Conservation (phyloP, 1,284 basidiomycete genomes). For the Lentinula novae-zelandiae region DNA sequence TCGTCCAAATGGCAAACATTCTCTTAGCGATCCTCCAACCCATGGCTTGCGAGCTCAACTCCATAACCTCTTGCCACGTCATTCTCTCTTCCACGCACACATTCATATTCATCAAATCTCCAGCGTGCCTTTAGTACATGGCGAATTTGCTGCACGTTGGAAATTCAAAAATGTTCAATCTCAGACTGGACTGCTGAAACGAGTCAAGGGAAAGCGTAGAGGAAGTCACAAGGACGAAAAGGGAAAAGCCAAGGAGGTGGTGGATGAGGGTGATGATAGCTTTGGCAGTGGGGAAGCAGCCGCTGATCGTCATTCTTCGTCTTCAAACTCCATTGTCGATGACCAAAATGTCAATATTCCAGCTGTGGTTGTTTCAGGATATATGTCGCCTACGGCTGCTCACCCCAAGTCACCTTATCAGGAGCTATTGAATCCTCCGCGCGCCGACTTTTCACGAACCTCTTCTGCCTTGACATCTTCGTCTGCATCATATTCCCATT, state of each 20-base stretch:
- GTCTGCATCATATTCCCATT: slow-evolving; percentile 14
- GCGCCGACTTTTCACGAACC: slow-evolving; percentile 13
- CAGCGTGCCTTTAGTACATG: slow-evolving; percentile 72
- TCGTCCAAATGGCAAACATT: not conserved
- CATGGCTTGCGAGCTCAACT: slow-evolving; percentile 42
- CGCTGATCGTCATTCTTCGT: slow-evolving; percentile 22
- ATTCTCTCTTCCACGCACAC: slow-evolving; percentile 64
- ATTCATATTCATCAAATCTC: slow-evolving; percentile 70
- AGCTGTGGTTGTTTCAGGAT: slow-evolving; percentile 30
- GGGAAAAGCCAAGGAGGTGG: slow-evolving; percentile 24
- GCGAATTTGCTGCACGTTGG: slow-evolving; percentile 75
- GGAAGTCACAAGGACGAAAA: slow-evolving; percentile 15
- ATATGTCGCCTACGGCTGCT: slow-evolving; percentile 13
- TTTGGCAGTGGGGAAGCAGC: slow-evolving; percentile 18
- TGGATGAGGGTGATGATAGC: slow-evolving; percentile 23
- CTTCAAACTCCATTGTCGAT: slow-evolving; percentile 17
- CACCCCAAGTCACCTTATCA: slow-evolving; percentile 18
- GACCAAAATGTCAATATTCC: slow-evolving; percentile 27
- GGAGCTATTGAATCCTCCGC: slow-evolving; percentile 10
- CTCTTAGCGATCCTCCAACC: slow-evolving; percentile 9
- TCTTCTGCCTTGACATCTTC: not conserved
- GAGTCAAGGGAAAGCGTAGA: slow-evolving; percentile 30
- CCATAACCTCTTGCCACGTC: slow-evolving; percentile 49
- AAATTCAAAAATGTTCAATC: slow-evolving; percentile 63
- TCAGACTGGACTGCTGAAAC: slow-evolving; percentile 17